phyloP scores from a whole-genome alignment of 306 rosid species.

The Malus sylvestris region DNA sequence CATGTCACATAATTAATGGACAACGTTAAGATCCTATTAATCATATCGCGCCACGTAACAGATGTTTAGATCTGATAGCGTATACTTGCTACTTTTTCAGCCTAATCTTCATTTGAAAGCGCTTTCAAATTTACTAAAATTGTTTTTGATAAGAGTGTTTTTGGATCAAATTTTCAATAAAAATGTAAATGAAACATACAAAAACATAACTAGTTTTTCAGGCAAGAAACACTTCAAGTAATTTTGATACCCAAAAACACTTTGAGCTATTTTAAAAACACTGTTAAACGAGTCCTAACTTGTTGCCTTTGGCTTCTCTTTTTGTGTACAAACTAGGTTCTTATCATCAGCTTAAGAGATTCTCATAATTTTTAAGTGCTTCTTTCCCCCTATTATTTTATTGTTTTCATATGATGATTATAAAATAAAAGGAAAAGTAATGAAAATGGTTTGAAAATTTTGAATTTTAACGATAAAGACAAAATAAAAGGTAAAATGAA shows the following conservation, averaged over 20 bases:
- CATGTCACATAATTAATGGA: slow-evolving; percentile 38
- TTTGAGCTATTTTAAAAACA: no score
- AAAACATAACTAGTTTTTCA: no score
- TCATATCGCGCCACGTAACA: slow-evolving; percentile 19
- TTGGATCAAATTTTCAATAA: no score
- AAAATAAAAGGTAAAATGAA: no score
- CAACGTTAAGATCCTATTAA: neutral
- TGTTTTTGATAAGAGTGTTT: no score
- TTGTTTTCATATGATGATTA: neutral
- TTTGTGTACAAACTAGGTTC: neutral
- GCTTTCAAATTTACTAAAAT: no score
- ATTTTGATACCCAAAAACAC: no score
- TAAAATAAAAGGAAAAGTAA: no score
- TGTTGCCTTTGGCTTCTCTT: neutral
- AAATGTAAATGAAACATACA: no score
- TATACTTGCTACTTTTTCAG: slow-evolving; percentile 12
- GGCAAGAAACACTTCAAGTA: rapidly evolving
- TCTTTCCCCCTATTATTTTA: neutral
- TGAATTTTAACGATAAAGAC: no score
- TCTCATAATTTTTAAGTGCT: neutral
- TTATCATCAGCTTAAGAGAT: neutral
- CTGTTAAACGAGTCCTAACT: neutral
- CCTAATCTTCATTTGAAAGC: no score
- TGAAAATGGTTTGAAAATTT: no score
- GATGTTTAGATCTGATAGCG: slow-evolving; percentile 28